Percentiles rank a stretch among this genome's conserved stretches.
Conservation (phyloP, 2,329 filamentous ascomycete genomes). For the Escovopsis sp. region DNA sequence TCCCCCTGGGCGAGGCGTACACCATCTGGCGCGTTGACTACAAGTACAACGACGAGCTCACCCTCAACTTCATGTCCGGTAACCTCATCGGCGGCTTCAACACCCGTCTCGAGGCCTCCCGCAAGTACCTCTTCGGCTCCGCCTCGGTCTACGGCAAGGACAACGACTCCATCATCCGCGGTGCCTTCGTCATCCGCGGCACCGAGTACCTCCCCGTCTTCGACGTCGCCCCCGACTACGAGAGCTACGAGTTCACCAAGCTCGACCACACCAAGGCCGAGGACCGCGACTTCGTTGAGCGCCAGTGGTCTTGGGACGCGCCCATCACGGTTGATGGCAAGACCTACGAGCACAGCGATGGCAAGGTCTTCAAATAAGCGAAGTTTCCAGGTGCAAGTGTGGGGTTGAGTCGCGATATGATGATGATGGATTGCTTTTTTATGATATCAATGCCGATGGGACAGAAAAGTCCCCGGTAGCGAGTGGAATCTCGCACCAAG, state of each 20-base stretch:
- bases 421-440: conserved; percentile 15
- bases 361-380: conserved; percentile 97
- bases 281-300: conserved; percentile 73
- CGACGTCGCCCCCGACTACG: conserved; percentile 91
- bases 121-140: conserved; percentile 94
- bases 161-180: conserved; percentile 82
- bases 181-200: conserved; percentile 89
- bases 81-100: conserved; percentile 99
- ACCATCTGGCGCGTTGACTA: conserved; percentile 89
- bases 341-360: conserved; percentile 74
- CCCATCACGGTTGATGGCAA: conserved; percentile 68
- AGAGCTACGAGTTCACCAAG: conserved; percentile 95
- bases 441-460: conserved; percentile 7
- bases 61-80: conserved; percentile 94
- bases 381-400: conserved; percentile 7
- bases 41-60: conserved; percentile 99
- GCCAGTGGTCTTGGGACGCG: conserved; percentile 87
- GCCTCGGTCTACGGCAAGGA: conserved; percentile 76
- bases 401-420: conserved; percentile 6
- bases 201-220: conserved; percentile 77
- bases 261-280: conserved; percentile 77
- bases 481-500: too few relatives aligned
- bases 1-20: conserved; percentile 84
- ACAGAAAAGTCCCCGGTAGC: too few relatives aligned
- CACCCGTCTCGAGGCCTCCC: conserved; percentile 86